phyloP scores from a whole-genome alignment of 2,329 filamentous ascomycete genomes.

The Stromatinia cepivora region DNA sequence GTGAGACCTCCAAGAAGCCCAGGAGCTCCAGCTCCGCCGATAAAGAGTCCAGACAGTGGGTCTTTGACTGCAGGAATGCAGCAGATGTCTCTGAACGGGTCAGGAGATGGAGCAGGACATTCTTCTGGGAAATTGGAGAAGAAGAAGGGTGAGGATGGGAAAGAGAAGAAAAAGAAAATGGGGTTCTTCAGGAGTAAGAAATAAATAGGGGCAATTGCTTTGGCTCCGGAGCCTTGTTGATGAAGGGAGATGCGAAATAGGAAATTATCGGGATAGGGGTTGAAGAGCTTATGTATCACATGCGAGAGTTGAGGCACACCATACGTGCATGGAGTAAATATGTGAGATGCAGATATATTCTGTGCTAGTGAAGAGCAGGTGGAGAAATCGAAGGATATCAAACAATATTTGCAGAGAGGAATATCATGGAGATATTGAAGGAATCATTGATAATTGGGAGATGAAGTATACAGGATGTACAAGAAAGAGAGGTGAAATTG shows the following conservation, averaged over 20 bases:
- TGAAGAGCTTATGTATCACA: background rate
- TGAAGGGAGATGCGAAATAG: background rate
- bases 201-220: conserved; percentile 8
- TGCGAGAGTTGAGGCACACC: background rate
- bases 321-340: background rate
- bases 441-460: background rate
- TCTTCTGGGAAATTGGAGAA: conserved; percentile 47
- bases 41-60: conserved; percentile 14
- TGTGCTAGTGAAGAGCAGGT: background rate
- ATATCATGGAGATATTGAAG: background rate
- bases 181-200: conserved; percentile 63
- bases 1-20: conserved; percentile 14
- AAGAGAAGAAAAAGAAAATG: conserved; percentile 58
- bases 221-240: background rate
- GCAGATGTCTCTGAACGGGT: conserved; percentile 19
- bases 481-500: background rate
- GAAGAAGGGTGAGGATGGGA: conserved; percentile 47
- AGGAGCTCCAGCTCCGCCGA: conserved; percentile 13
- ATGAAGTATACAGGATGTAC: conserved; percentile 8
- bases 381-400: background rate
- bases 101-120: conserved; percentile 8
- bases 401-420: background rate
- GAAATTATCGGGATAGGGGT: background rate
- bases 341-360: background rate
- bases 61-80: conserved; percentile 13